Evolutionary conservation across 1,284 basidiomycete genomes (phyloP).

Genomic region (Phellopilus nigrolimitatus): DNA sequence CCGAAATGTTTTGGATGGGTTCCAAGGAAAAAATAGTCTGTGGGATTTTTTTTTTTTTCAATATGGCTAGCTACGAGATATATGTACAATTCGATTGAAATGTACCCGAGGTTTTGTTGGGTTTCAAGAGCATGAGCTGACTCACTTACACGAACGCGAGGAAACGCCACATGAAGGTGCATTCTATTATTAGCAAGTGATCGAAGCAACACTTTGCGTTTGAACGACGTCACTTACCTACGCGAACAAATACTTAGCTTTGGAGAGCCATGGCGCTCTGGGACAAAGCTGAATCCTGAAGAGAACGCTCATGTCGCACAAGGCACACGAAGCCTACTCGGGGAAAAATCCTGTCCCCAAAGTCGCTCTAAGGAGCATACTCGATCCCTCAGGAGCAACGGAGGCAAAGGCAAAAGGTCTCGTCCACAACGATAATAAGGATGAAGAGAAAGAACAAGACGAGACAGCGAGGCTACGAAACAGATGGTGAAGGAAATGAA

Average conservation of each 20-base stretch:
- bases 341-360: slow-evolving; percentile 14
- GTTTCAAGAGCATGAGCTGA: too few species aligned
- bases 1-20: slow-evolving; percentile 26
- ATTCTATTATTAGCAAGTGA: too few species aligned
- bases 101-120: too few species aligned
- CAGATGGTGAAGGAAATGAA: slow-evolving; percentile 19
- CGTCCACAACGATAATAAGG: slow-evolving; percentile 29
- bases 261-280: not conserved
- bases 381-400: slow-evolving; percentile 14
- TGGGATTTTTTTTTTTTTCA: too few species aligned
- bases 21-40: slow-evolving; percentile 13
- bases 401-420: slow-evolving; percentile 16
- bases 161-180: too few species aligned
- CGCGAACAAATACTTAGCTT: not conserved
- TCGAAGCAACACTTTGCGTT: too few species aligned
- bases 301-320: slow-evolving; percentile 5
- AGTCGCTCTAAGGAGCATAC: slow-evolving; percentile 14
- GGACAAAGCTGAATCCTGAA: not conserved
- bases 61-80: too few species aligned
- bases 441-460: slow-evolving; percentile 28
- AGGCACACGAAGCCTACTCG: slow-evolving; percentile 7
- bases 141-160: too few species aligned
- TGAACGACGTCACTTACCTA: slow-evolving; percentile 2
- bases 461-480: slow-evolving; percentile 16
- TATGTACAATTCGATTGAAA: too few species aligned